Conservation (phyloP, 1,139 yeast species). For the Saccharomyces hybrid region DNA sequence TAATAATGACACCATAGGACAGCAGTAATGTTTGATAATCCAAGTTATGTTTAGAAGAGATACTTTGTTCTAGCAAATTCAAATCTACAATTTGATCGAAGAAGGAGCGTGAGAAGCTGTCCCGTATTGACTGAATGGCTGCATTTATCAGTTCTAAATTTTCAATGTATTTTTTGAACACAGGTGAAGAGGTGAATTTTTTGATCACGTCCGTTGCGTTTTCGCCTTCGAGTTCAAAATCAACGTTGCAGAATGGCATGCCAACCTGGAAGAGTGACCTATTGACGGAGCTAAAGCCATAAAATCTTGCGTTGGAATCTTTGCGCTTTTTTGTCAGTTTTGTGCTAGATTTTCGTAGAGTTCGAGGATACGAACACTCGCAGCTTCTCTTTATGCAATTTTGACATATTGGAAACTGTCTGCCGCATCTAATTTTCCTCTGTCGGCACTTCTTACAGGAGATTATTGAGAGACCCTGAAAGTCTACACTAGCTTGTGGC, state of each 20-base stretch:
- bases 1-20: background rate
- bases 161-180: background rate
- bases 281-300: conserved; percentile 11
- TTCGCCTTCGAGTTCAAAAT: conserved; percentile 9
- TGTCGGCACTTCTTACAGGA: background rate
- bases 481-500: background rate
- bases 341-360: conserved; percentile 10
- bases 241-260: conserved; percentile 12
- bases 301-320: conserved; percentile 8
- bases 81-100: background rate
- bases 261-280: conserved; percentile 11
- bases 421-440: conserved; percentile 8
- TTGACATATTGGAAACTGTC: conserved; percentile 9
- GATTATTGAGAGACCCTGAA: background rate
- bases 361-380: conserved; percentile 8
- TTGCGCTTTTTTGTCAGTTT: conserved; percentile 8
- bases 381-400: conserved; percentile 8
- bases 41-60: background rate
- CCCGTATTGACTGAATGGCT: background rate
- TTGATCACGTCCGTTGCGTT: conserved; percentile 5
- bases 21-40: background rate
- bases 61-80: background rate
- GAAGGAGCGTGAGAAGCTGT: background rate
- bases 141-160: background rate
- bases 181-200: background rate